Base-by-base conservation (phyloP, 1,284 basidiomycete species). In the Sanghuangporus sanghuang region DNA sequence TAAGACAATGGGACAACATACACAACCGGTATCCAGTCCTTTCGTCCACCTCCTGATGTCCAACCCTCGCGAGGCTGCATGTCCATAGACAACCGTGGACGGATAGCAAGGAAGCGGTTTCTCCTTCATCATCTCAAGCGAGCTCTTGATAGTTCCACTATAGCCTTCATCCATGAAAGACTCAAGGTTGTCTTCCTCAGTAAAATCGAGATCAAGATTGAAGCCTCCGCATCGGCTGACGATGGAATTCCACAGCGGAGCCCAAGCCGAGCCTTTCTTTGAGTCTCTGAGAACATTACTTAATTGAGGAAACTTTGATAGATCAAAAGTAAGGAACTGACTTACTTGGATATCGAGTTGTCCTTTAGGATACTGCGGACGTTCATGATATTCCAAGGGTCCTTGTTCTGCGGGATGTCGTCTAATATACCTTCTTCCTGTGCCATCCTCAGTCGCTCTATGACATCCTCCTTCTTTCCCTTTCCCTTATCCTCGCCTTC, bases 1-100 rank as follows among this genome's bases (percentile, higher is more conserved):
- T 16, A 38, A 35, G 35, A 14, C 5, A 16, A 11, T 11, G 36
- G 38, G n/a, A 38, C 16, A 35, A 78, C 84, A 69, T 70, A 94
- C 87, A 70, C 93, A 95, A 6, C 91, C 93, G 0, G 89, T 83
- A 72, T 96, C 93, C 44, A 95, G 73, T 1, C 93, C 93, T 65
- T 93, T 77, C 1, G 85, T 84, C 87, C 89, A 94, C 36, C 87
- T 79, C 67, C 89, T 87, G 68, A 92, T 75, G 71, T 94, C 90
- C 8, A 95, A 77, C 16, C 90, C 90, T 21, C 90, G 78, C 2
- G 81, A 76, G 3, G 93, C 92, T 6, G 89, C 81, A 70, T 95
- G 93, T 0, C 92, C 93, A 71, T 94, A 95, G 7, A 95, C 75
- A n/a, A 93, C 85, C 32, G 83, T 90, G 0, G 86, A 81, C 3